A percentile compares a stretch with the other conserved stretches of the same genome.
Conservation (phyloP, 2,329 filamentous ascomycete genomes). For the Penicillium sp. region DNA sequence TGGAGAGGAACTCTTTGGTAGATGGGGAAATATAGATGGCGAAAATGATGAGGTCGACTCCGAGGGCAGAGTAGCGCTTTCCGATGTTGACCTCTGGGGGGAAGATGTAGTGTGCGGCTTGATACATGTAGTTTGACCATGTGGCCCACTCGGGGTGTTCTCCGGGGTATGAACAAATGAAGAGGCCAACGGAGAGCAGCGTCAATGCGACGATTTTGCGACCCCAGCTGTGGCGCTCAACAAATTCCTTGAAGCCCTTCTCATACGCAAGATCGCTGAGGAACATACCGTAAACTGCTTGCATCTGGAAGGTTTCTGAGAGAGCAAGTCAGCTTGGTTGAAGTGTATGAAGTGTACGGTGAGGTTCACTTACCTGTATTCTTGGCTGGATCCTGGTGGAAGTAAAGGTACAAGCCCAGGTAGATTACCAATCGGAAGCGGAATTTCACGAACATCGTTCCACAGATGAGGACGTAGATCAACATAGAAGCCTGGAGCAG, state of each 20-base stretch:
- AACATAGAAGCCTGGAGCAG: slow-evolving; percentile 54
- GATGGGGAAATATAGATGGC: slow-evolving; percentile 55
- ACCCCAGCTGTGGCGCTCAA: slow-evolving; percentile 44
- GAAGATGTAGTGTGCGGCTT: slow-evolving; percentile 48
- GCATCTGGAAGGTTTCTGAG: slow-evolving; percentile 57
- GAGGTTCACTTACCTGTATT: slow-evolving; percentile 46
- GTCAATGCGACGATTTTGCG: slow-evolving; percentile 40
- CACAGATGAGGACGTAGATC: slow-evolving; percentile 52
- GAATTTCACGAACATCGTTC: slow-evolving; percentile 49
- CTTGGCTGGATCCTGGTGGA: slow-evolving; percentile 49
- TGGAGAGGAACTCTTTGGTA: slow-evolving; percentile 53
- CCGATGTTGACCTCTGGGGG: slow-evolving; percentile 47
- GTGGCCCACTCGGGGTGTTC: slow-evolving; percentile 52
- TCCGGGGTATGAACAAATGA: slow-evolving; percentile 54
- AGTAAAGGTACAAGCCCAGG: slow-evolving; percentile 50
- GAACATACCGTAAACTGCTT: slow-evolving; percentile 55
- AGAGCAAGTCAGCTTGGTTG: background rate
- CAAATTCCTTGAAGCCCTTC: slow-evolving; percentile 48
- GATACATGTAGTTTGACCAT: slow-evolving; percentile 52
- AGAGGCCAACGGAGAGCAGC: slow-evolving; percentile 49
- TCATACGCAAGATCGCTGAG: slow-evolving; percentile 55
- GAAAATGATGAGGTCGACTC: slow-evolving; percentile 52
- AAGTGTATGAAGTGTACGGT: background rate
- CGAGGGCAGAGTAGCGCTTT: slow-evolving; percentile 52
- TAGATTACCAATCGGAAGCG: slow-evolving; percentile 51